Evolutionary conservation across 495 filamentous ascomycete species (phyloP), one percentile per base, ranked within the genome.

Genomic region (Penicillium longicatenatum): DNA sequence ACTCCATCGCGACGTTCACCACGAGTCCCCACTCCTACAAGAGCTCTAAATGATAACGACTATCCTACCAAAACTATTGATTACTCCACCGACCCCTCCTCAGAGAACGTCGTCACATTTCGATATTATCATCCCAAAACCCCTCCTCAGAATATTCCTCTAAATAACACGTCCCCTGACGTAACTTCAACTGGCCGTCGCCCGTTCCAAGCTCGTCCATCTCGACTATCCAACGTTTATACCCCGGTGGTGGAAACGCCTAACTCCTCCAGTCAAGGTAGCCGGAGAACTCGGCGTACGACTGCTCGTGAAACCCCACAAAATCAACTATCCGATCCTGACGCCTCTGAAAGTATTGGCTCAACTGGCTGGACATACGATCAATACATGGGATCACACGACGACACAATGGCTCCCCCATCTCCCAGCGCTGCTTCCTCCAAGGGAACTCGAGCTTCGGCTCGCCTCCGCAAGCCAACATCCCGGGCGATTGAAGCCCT

Each of bases 391-490:
- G 55, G 64, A 20, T 69, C 66, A 12, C 53, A 65, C 7, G 67
- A 75, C 44, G 70, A 64, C 24, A 58, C 70, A 24, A 55, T 52
- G 7, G 70, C 64, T 11, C 65, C 64, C 1, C 63, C 71, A 9
- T 69, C 76, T 19, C 65, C 69, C 7, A 70, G 65, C 21, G 45
- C 50, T 26, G 50, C 63, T 30, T 61, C 72, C 14, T 71, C 74
- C 12, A 67, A 65, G 9, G 58, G 58, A 0, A 70, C 62, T 11
- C 67, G 74, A 7, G 60, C 65, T 5, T 78, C 76, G 8, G 59
- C 66, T 0, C 67, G 76, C 1, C 12, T 70, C 21, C 70, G 76
- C 10, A 78, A 78, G 50, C 74, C 74, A 0, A 78, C 75, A 2
- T 66, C 66, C 11, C 64, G 69, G 14, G 75, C 75, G 16, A 57